These are phyloP conservation scores for Pseudogymnoascus sp. DNA, from an alignment of 2,329 filamentous ascomycete genomes.

Conservation along the genomic window DNA sequence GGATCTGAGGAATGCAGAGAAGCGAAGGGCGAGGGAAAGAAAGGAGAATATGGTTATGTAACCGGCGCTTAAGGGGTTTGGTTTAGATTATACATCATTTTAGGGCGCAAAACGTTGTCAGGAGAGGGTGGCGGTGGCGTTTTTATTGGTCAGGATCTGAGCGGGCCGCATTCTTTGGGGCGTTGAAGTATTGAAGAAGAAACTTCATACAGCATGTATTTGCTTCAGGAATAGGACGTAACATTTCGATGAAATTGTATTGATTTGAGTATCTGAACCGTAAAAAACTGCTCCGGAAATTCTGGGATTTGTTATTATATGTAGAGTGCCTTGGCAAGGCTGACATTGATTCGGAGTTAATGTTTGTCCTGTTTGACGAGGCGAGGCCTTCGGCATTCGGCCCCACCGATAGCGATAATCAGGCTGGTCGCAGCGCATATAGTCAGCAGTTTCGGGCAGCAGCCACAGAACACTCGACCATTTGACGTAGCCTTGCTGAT, in stretches of 20 bases:
- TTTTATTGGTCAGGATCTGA: conserved; percentile 8
- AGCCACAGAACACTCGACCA: conserved; percentile 4
- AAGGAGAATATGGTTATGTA: conserved; percentile 22
- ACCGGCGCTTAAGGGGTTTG: background rate
- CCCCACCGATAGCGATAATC: conserved; percentile 2
- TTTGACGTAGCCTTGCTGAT: conserved; percentile 9
- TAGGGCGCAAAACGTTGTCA: conserved; percentile 1
- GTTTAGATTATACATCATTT: conserved; percentile 7
- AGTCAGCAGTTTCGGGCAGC: conserved; percentile 5
- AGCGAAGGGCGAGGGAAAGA: conserved; percentile 14
- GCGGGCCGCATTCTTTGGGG: conserved; percentile 4
- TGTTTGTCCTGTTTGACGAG: conserved; percentile 1
- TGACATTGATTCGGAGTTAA: background rate
- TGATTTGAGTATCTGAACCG: background rate
- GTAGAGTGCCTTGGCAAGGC: background rate
- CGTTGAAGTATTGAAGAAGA: conserved; percentile 2
- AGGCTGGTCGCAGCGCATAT: background rate
- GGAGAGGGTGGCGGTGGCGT: conserved; percentile 6
- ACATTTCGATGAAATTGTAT: background rate
- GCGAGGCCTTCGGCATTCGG: background rate
- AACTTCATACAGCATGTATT: conserved; percentile 7
- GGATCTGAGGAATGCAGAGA: conserved; percentile 26
- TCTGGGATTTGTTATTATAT: background rate
- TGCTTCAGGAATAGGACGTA: background rate
- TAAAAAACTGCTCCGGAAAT: background rate